Conservation (phyloP, 441 rosid species). For the Sinapis alba region DNA sequence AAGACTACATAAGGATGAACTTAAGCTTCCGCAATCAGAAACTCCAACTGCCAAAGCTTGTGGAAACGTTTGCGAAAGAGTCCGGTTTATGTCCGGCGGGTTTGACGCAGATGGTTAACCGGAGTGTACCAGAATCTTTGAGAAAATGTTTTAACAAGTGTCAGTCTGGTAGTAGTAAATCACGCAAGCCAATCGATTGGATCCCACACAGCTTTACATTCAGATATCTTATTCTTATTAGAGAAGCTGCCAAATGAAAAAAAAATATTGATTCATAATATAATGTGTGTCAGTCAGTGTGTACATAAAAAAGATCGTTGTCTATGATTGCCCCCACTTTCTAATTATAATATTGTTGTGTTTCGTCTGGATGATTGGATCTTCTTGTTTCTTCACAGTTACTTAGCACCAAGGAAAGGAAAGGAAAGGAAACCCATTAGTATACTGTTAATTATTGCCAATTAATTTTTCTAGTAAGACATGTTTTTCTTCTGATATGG, state of each 20-base stretch:
- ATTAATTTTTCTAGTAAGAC: background rate
- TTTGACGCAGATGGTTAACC: constrained; percentile 68
- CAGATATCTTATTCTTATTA: constrained; percentile 84
- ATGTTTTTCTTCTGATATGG: background rate
- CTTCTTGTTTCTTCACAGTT: constrained; percentile 31
- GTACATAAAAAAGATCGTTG: background rate
- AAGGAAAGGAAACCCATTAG: background rate
- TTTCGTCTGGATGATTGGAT: constrained; percentile 30
- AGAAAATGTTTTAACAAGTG: constrained; percentile 58
- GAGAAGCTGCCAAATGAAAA: constrained; percentile 68
- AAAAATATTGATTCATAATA: background rate
- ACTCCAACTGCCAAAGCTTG: constrained; percentile 75
- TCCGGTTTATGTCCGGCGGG: constrained; percentile 61
- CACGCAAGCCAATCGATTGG: constrained; percentile 75
- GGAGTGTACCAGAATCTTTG: constrained; percentile 64
- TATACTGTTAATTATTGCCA: too few species aligned
- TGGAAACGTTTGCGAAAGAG: constrained; percentile 80
- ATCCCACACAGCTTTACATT: constrained; percentile 79
- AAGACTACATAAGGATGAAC: constrained; percentile 77
- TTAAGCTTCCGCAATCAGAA: constrained; percentile 68
- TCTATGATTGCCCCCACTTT: constrained; percentile 15
- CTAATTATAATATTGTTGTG: constrained; percentile 14
- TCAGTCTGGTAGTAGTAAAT: constrained; percentile 56
- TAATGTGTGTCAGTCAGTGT: background rate
- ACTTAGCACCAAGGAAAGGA: background rate